These are phyloP conservation scores for Exophiala sp. DNA, from an alignment of 2,329 filamentous ascomycete genomes.

Conservation along the genomic window DNA sequence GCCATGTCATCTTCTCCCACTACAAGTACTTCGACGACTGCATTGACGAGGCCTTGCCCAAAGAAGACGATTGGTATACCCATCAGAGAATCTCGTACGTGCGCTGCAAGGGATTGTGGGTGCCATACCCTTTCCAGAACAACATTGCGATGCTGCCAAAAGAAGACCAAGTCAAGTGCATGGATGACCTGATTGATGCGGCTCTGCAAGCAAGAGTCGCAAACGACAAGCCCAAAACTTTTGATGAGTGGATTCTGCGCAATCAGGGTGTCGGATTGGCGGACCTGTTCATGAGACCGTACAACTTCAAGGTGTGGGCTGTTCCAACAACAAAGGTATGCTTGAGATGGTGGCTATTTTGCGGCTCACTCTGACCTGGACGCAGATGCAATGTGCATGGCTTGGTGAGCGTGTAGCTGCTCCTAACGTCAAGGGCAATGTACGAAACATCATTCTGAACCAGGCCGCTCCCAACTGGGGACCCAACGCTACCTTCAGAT, in stretches of 20 bases:
- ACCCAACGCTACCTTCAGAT: constrained; percentile 96
- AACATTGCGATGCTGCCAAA: constrained; percentile 98
- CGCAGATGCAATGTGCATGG: constrained; percentile 97
- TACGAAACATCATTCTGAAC: constrained; percentile 90
- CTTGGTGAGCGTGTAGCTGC: constrained; percentile 97
- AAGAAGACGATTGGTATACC: constrained; percentile 91
- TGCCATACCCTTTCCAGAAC: constrained; percentile 99
- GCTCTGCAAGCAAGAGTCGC: constrained; percentile 80
- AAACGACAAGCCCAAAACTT: constrained; percentile 90
- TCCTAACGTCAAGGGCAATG: constrained; percentile 89
- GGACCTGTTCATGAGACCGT: constrained; percentile 96
- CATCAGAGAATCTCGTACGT: constrained; percentile 99
- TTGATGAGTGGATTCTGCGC: constrained; percentile 96
- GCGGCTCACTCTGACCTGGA: constrained; percentile 1
- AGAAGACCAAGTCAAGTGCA: constrained; percentile 90
- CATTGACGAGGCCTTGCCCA: constrained; percentile 92
- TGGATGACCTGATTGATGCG: constrained; percentile 94
- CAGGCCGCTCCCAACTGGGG: constrained; percentile 98
- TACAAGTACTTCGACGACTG: constrained; percentile 99
- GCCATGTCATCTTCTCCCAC: constrained; percentile 98
- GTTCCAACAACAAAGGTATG: constrained; percentile 92
- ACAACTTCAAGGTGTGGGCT: constrained; percentile 99
- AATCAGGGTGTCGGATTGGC: constrained; percentile 87
- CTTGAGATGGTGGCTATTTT: background rate
- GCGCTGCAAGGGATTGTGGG: constrained; percentile 93